These are phyloP conservation scores for Botrytis porri DNA, from an alignment of 2,329 filamentous ascomycete genomes.

Conservation along the genomic window DNA sequence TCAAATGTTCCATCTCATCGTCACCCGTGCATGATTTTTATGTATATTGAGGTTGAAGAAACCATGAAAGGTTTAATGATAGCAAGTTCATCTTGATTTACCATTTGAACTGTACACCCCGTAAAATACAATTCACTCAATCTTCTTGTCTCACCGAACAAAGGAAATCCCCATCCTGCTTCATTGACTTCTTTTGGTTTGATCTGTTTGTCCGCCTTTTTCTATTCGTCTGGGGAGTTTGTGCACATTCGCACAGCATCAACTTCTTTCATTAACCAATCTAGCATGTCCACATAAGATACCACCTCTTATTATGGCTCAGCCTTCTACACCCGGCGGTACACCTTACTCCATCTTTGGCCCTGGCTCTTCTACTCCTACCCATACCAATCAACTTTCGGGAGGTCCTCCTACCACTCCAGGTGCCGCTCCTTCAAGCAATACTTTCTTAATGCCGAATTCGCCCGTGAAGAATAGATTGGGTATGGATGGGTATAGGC, in stretches of 20 bases:
- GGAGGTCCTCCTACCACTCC: constrained; percentile 40
- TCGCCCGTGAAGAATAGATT: constrained; percentile 68
- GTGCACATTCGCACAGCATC: constrained; percentile 17
- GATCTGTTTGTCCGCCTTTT: background rate
- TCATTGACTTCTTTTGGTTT: background rate
- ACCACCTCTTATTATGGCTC: constrained; percentile 40
- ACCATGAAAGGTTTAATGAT: constrained; percentile 1
- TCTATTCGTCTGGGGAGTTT: constrained; percentile 4
- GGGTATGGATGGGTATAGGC: constrained; percentile 72
- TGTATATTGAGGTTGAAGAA: constrained; percentile 1
- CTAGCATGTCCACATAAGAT: constrained; percentile 27
- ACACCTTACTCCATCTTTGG: constrained; percentile 49
- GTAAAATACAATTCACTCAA: background rate
- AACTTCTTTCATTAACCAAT: constrained; percentile 3
- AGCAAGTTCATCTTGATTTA: constrained; percentile 9
- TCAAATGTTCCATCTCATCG: background rate
- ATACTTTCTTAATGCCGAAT: constrained; percentile 89
- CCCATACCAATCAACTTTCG: constrained; percentile 25
- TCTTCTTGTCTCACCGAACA: background rate
- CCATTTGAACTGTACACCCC: background rate
- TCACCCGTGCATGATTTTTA: constrained; percentile 13
- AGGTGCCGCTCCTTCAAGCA: constrained; percentile 58
- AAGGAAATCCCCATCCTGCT: background rate
- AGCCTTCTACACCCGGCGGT: constrained; percentile 46
- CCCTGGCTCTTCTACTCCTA: constrained; percentile 35